A percentile compares a stretch with the other conserved stretches of the same genome.
These are phyloP conservation scores for Nemania abortiva DNA, from an alignment of 2,329 filamentous ascomycete genomes.

Conservation along the genomic window DNA sequence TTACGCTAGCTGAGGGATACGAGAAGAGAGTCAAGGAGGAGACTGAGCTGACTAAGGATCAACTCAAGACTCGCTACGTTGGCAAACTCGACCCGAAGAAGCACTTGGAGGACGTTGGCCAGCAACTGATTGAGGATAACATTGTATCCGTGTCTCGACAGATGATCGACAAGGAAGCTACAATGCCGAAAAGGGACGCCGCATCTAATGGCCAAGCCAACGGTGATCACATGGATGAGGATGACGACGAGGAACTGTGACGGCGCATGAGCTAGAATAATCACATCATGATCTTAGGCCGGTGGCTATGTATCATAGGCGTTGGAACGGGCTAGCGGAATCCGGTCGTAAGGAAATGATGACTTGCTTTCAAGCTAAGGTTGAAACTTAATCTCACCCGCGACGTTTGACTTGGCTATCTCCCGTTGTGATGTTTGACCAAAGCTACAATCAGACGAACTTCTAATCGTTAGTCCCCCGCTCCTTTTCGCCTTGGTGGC, in stretches of 20 bases:
- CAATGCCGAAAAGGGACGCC: conserved; percentile 79
- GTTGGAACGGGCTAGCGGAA: conserved; percentile 44
- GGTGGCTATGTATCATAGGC: conserved; percentile 51
- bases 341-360: conserved; percentile 48
- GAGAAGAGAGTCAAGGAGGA: conserved; percentile 99
- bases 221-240: conserved; percentile 76
- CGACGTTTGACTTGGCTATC: not conserved
- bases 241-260: conserved; percentile 61
- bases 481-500: not conserved
- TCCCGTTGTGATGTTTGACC: not conserved
- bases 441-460: not conserved
- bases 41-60: conserved; percentile 95
- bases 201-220: conserved; percentile 64
- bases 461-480: too few species aligned
- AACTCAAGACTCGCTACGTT: conserved; percentile 98
- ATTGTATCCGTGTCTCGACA: conserved; percentile 98
- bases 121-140: conserved; percentile 98
- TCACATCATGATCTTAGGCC: conserved; percentile 39
- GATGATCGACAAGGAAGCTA: conserved; percentile 99
- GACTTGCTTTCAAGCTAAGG: conserved; percentile 44
- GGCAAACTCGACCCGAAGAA: conserved; percentile 99
- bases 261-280: conserved; percentile 44
- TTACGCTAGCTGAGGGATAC: conserved; percentile 92
- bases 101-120: conserved; percentile 95
- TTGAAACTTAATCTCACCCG: conserved; percentile 10